Percentiles rank a stretch among this genome's conserved stretches.
phyloP scores from a whole-genome alignment of 2,329 filamentous ascomycete species.

The Diaporthe vaccinii region DNA sequence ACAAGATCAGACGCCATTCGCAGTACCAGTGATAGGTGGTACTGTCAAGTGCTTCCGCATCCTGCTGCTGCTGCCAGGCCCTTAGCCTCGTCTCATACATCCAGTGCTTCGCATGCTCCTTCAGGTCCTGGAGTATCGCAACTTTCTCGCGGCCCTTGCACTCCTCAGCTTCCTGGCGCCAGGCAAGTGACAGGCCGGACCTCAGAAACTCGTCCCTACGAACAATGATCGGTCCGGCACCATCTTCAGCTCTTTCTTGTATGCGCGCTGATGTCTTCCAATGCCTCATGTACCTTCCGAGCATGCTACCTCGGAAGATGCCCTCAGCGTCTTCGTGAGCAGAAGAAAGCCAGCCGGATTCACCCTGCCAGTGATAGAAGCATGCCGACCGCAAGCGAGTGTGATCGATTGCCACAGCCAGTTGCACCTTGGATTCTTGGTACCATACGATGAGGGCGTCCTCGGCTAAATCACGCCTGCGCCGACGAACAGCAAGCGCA shows the following conservation, averaged over 20 bases:
- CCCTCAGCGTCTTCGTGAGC: constrained; percentile 38
- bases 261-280: constrained; percentile 36
- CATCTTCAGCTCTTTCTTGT: constrained; percentile 39
- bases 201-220: constrained; percentile 41
- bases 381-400: constrained; percentile 37
- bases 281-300: constrained; percentile 36
- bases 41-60: constrained; percentile 37
- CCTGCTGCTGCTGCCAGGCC: constrained; percentile 35
- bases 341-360: constrained; percentile 35
- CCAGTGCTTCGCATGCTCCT: constrained; percentile 38
- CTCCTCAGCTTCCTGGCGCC: constrained; percentile 39
- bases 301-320: constrained; percentile 37
- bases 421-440: constrained; percentile 45
- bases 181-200: constrained; percentile 38
- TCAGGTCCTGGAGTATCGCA: constrained; percentile 35
- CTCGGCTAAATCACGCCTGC: constrained; percentile 48
- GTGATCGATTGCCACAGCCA: constrained; percentile 44
- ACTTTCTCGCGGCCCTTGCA: constrained; percentile 34
- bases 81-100: constrained; percentile 38
- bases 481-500: constrained; percentile 48
- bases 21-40: constrained; percentile 40
- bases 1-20: constrained; percentile 39
- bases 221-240: constrained; percentile 39
- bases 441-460: constrained; percentile 51
- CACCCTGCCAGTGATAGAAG: constrained; percentile 44